A percentile compares a stretch with the other conserved stretches of the same genome.
phyloP scores from a whole-genome alignment of 768 basidiomycete genomes.

The Rhizopogon salebrosus region DNA sequence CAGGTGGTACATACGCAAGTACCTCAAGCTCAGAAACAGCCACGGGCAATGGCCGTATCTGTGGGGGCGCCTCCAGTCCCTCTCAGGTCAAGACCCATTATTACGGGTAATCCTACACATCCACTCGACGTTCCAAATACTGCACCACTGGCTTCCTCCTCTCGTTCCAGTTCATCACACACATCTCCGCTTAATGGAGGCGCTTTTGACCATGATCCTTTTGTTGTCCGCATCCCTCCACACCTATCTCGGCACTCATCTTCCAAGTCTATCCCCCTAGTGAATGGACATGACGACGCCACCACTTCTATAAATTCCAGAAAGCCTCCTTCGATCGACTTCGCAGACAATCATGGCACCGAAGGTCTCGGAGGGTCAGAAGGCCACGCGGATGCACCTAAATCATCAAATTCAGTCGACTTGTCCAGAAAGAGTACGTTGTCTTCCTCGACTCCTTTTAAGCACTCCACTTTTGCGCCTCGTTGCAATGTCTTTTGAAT shows the following conservation, averaged over 20 bases:
- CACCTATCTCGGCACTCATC: constrained; percentile 27
- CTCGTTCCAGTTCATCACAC: background rate
- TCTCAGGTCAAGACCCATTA: constrained; percentile 11
- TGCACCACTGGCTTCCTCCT: constrained; percentile 3
- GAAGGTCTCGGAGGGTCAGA: background rate
- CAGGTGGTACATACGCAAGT: constrained; percentile 27
- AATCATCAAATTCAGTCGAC: constrained; percentile 22
- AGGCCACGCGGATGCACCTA: constrained; percentile 2
- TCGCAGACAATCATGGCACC: background rate
- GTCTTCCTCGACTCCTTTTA: constrained; percentile 6
- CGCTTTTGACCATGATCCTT: constrained; percentile 34
- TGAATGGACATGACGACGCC: constrained; percentile 29
- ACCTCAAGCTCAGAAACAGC: constrained; percentile 16
- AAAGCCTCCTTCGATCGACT: constrained; percentile 13
- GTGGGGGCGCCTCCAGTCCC: constrained; percentile 8
- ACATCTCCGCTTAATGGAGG: constrained; percentile 12
- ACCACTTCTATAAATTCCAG: constrained; percentile 45
- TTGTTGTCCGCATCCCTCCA: constrained; percentile 36
- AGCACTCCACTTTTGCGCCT: background rate
- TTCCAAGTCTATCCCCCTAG: constrained; percentile 16
- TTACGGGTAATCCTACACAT: constrained; percentile 5
- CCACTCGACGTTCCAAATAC: background rate
- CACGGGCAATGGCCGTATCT: constrained; percentile 7
- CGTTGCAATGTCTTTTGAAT: background rate
- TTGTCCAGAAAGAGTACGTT: constrained; percentile 35